Base-by-base conservation (phyloP, 768 basidiomycete species). In the Rubroboletus pulcherrimus region DNA sequence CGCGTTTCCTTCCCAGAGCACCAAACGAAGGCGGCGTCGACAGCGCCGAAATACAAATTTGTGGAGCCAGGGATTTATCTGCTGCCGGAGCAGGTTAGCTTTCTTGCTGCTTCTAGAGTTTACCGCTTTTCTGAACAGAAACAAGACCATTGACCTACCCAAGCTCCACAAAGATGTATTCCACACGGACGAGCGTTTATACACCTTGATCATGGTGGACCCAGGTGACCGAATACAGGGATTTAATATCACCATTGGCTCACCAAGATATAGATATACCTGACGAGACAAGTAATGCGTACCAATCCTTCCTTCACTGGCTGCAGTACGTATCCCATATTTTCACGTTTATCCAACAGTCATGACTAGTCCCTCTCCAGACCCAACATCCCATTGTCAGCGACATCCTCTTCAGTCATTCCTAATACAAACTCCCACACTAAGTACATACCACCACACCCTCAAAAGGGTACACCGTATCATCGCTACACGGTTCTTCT, bases 131-230 rank as follows among this genome's bases (percentile, higher is more conserved):
- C 57, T 64, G 54, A 64, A 30, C 14, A 10, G 12, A 26, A 15
- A 42, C 46, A 57, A 89, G 89, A 95, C 92, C 1, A 63, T 79
- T 7, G 68, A 75, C 54, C 82, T 81, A 2, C 91, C 93, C 2
- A 75, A 73, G 54, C 62, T 97, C 5, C 83, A 81, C 58, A 83
- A 84, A 5, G 91, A 86, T 51, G 84, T 88, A 1, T 96, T 91
- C 78, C 91, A 96, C 71, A 73, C 81, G 1, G 91, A 94, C 56
- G 80, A 82, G 19, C 80, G 89, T 31, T 73, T 91, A 7, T 97
- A 97, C 71, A 97, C 95, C 0, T 75, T 99, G 59, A 69, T 99
- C 35, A 84, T 99, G 71, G 75, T 98, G 44, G 95, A 98, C 69
- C 86, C 87, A 50, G 93, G 91, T 88, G 56, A 55, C 75, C 60